phyloP scores from a whole-genome alignment of 2,329 filamentous ascomycete species.

The Ceratocystis diversiconidia region DNA sequence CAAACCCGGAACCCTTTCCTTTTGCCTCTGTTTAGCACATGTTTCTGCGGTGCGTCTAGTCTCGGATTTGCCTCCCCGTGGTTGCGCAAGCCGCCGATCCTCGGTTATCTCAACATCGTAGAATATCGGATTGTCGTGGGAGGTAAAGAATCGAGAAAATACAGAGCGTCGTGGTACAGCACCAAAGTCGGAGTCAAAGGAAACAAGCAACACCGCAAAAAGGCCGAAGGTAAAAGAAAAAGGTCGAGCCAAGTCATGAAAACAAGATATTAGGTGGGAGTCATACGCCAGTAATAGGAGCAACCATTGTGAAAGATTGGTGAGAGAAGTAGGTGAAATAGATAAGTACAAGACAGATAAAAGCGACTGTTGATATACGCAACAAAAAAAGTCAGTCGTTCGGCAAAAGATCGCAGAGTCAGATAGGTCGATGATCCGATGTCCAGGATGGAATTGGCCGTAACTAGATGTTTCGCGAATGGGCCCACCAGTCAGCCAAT shows the following conservation, averaged over 20 bases:
- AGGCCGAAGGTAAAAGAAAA: background rate
- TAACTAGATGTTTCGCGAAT: background rate
- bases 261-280: conserved; percentile 24
- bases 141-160: background rate
- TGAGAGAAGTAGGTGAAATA: background rate
- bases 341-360: conserved; percentile 2
- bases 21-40: background rate
- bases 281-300: conserved; percentile 47
- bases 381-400: background rate
- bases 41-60: background rate
- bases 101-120: background rate
- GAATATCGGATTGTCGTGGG: background rate
- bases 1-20: background rate
- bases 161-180: background rate
- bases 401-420: conserved; percentile 8
- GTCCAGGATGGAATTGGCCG: conserved; percentile 8
- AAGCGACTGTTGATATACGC: background rate
- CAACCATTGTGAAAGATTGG: conserved; percentile 14
- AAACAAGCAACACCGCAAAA: background rate
- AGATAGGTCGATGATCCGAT: conserved; percentile 9
- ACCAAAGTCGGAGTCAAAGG: background rate
- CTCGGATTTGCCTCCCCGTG: background rate
- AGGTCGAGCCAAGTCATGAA: background rate
- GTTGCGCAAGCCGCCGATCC: background rate
- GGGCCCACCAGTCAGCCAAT: conserved; percentile 9